These are phyloP conservation scores for Nannizziopsis barbatae DNA, from an alignment of 2,329 filamentous ascomycete genomes.

Conservation along the genomic window DNA sequence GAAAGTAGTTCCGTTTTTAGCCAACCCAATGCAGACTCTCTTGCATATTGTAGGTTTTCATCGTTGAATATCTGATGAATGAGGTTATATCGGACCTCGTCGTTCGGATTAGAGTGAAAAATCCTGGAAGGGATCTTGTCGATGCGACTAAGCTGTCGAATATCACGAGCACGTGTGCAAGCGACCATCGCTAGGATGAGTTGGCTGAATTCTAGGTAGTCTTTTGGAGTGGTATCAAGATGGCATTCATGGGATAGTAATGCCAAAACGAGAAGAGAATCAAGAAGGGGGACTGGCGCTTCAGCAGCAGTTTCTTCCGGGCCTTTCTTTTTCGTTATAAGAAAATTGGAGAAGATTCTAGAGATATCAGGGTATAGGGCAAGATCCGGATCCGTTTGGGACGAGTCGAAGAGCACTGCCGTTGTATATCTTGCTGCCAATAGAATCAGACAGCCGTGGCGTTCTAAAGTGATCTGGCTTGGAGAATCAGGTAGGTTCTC, in stretches of 20 bases:
- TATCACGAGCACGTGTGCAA: conserved; percentile 24
- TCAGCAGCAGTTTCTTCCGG: conserved; percentile 20
- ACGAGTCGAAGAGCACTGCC: conserved; percentile 39
- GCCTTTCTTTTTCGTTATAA: conserved; percentile 32
- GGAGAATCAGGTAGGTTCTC: conserved; percentile 44
- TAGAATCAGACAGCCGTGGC: conserved; percentile 45
- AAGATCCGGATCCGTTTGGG: conserved; percentile 29
- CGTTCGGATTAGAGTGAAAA: conserved; percentile 44
- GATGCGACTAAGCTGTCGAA: conserved; percentile 28
- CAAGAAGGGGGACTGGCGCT: conserved; percentile 41
- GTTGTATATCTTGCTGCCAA: conserved; percentile 43
- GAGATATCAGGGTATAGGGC: conserved; percentile 45
- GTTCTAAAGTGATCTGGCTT: conserved; percentile 46
- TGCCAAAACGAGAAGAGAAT: conserved; percentile 44
- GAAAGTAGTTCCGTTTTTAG: conserved; percentile 49
- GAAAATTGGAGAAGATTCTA: conserved; percentile 41
- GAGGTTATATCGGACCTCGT: conserved; percentile 42
- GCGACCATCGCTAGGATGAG: conserved; percentile 40
- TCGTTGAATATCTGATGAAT: conserved; percentile 46
- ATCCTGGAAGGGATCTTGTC: conserved; percentile 27
- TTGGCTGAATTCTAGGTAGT: conserved; percentile 42
- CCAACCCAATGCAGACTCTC: conserved; percentile 49
- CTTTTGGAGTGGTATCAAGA: conserved; percentile 32
- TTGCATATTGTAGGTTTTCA: conserved; percentile 44
- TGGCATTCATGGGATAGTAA: conserved; percentile 36